Evolutionary conservation across 2,329 filamentous ascomycete genomes (phyloP).

Genomic region (Didymella pomorum): DNA sequence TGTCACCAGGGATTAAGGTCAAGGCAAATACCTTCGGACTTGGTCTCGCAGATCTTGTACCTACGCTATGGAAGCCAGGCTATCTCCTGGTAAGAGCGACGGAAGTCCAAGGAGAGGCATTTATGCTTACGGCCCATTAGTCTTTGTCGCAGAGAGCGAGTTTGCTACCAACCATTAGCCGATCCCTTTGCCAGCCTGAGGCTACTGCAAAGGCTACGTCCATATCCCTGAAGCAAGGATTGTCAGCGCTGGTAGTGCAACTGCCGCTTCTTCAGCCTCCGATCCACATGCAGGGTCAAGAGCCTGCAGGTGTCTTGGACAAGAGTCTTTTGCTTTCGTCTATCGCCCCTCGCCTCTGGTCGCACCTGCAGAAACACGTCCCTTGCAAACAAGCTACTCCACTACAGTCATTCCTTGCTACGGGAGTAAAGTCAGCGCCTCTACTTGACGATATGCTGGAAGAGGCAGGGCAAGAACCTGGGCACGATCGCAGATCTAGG

Average conservation of each 20-base stretch:
- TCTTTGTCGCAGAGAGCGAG: slow-evolving; percentile 45
- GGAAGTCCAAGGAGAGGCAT: neutral
- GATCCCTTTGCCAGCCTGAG: slow-evolving; percentile 39
- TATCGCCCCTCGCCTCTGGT: slow-evolving; percentile 24
- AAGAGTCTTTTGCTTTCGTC: neutral
- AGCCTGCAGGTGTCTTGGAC: neutral
- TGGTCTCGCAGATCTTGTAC: slow-evolving; percentile 50
- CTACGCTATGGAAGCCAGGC: slow-evolving; percentile 51
- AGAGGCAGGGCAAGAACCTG: neutral
- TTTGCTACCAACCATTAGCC: slow-evolving; percentile 51
- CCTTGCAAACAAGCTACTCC: slow-evolving; percentile 13
- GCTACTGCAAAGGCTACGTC: slow-evolving; percentile 18
- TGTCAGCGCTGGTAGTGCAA: slow-evolving; percentile 11
- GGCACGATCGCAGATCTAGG: neutral
- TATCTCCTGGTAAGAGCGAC: slow-evolving; percentile 41
- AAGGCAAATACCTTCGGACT: slow-evolving; percentile 44
- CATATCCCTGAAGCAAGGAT: slow-evolving; percentile 27
- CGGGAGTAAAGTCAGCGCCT: neutral
- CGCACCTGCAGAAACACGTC: slow-evolving; percentile 23
- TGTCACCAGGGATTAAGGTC: slow-evolving; percentile 37
- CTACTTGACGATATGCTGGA: slow-evolving; percentile 5
- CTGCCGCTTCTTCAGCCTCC: neutral
- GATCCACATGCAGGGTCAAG: neutral
- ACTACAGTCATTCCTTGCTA: slow-evolving; percentile 22
- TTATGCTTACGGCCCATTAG: slow-evolving; percentile 22